Conservation (phyloP, 2,329 filamentous ascomycete genomes). For the Raffaelea albimanens region DNA sequence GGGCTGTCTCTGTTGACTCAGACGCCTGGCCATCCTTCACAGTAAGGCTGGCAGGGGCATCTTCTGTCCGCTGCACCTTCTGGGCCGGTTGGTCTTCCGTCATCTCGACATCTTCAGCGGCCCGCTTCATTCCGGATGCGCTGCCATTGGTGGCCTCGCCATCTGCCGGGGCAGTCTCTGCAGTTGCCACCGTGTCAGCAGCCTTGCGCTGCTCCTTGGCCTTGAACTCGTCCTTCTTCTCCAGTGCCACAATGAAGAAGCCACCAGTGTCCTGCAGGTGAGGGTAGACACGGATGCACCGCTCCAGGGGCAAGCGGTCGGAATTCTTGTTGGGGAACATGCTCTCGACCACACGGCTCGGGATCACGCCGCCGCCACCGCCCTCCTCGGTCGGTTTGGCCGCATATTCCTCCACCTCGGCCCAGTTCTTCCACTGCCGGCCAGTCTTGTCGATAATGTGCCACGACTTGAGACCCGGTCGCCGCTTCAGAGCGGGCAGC, state of each 20-base stretch:
- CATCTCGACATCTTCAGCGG: constrained; percentile 8
- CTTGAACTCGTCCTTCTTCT: constrained; percentile 82
- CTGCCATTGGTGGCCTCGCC: no score
- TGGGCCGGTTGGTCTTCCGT: background rate
- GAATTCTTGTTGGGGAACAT: constrained; percentile 68
- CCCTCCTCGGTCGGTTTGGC: constrained; percentile 42
- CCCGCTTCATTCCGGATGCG: background rate
- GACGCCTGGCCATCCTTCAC: constrained; percentile 2
- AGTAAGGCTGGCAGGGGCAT: no score
- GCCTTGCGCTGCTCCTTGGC: constrained; percentile 41
- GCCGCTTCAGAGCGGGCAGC: constrained; percentile 67
- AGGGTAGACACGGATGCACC: constrained; percentile 89
- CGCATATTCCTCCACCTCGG: constrained; percentile 65
- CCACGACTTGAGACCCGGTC: constrained; percentile 72
- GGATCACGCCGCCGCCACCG: constrained; percentile 41
- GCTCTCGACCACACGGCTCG: constrained; percentile 62
- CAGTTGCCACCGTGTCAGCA: no score
- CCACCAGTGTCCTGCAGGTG: constrained; percentile 94
- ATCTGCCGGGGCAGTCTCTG: no score
- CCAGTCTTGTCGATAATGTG: constrained; percentile 82
- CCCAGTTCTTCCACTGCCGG: constrained; percentile 70
- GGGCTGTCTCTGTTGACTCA: background rate
- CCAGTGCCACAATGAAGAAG: constrained; percentile 93
- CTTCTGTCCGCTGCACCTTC: constrained; percentile 8
- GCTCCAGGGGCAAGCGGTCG: constrained; percentile 66